Evolutionary conservation across 1,284 basidiomycete species (phyloP).

Genomic region (Apiotrichum siamense): DNA sequence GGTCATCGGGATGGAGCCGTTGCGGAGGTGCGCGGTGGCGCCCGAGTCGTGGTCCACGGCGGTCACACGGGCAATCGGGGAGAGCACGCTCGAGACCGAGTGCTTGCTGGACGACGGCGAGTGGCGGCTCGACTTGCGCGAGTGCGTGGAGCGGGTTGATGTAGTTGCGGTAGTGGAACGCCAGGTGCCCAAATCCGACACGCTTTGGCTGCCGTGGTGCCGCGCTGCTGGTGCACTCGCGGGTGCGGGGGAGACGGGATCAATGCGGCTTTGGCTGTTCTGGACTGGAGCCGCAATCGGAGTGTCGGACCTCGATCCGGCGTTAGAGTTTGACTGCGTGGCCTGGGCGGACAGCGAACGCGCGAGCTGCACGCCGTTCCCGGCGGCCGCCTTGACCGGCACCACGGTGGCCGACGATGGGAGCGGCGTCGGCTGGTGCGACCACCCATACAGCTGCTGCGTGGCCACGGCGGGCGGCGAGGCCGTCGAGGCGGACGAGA

Average conservation of each 20-base stretch:
- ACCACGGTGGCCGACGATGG: neutral
- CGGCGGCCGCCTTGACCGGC: neutral
- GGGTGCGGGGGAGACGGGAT: conserved; percentile 7
- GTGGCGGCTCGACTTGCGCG: neutral
- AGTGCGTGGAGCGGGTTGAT: neutral
- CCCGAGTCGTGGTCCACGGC: neutral
- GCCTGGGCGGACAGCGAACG: conserved; percentile 6
- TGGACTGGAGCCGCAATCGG: neutral
- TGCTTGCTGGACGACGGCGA: neutral
- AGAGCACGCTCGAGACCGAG: too few species aligned
- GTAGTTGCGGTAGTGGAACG: neutral
- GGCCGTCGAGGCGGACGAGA: conserved; percentile 6
- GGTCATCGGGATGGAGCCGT: neutral
- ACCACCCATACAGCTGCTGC: neutral
- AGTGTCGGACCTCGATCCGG: conserved; percentile 1
- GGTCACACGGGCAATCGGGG: neutral
- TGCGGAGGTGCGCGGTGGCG: too few species aligned
- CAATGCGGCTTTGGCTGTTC: neutral
- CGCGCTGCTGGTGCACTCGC: conserved; percentile 6
- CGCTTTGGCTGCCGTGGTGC: conserved; percentile 10
- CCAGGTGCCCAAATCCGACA: conserved; percentile 2
- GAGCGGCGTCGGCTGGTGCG: neutral
- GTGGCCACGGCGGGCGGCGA: conserved; percentile 1
- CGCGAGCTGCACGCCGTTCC: neutral
- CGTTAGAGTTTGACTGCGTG: neutral